phyloP scores from a whole-genome alignment of 73 alveolate species.

The Tetrahymena thermophila region DNA sequence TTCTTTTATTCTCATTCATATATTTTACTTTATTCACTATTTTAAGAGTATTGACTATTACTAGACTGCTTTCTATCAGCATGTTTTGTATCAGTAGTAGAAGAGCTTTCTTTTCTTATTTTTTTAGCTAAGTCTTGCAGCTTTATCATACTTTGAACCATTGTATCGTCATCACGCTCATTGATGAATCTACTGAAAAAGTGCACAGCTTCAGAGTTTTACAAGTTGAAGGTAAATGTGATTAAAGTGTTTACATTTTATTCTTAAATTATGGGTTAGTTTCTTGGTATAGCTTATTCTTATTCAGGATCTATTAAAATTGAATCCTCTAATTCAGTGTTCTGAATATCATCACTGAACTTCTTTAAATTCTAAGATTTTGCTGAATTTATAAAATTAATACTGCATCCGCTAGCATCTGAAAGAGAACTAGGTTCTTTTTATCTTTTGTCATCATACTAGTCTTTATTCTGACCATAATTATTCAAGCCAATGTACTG shows the following conservation, averaged over 20 bases:
- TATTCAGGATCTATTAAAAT: background rate
- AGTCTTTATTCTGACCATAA: background rate
- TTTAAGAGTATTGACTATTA: background rate
- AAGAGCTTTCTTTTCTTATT: background rate
- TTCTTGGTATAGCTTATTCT: background rate
- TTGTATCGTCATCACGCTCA: background rate
- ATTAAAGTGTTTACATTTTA: background rate
- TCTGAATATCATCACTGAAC: background rate
- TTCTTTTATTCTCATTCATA: background rate
- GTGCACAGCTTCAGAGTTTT: background rate
- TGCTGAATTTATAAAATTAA: background rate
- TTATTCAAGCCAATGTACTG: background rate
- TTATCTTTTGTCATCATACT: background rate
- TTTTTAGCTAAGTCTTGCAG: background rate
- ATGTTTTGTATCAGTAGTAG: background rate
- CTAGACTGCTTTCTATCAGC: background rate
- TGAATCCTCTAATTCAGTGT: background rate
- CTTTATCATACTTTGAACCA: background rate
- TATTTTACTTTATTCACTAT: background rate
- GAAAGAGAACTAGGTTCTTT: background rate
- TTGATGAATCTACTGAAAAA: background rate
- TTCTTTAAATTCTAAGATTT: background rate
- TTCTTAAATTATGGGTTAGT: background rate
- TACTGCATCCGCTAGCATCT: constrained; percentile 4
- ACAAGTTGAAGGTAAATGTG: background rate